Percentiles rank a stretch among this genome's conserved stretches.
Evolutionary conservation across 2,329 filamentous ascomycete species (phyloP).

Genomic region (Falciphora oryzae): DNA sequence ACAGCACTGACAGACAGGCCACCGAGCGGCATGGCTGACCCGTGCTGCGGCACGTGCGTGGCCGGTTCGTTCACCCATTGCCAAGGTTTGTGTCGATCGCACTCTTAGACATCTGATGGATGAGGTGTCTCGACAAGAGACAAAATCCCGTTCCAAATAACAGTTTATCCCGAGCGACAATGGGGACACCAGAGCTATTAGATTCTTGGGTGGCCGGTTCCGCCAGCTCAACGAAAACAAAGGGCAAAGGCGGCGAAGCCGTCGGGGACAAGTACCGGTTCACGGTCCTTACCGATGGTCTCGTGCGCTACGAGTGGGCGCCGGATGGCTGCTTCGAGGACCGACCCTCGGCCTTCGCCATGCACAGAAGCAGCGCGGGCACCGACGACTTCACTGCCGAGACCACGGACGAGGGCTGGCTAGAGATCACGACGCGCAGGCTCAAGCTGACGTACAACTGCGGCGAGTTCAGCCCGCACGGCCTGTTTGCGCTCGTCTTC

Average conservation of each 20-base stretch:
- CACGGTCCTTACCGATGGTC: slow-evolving; percentile 48
- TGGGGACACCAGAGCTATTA: not conserved
- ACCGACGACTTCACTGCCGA: slow-evolving; percentile 41
- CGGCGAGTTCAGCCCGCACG: slow-evolving; percentile 44
- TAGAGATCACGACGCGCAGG: slow-evolving; percentile 50
- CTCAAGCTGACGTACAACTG: slow-evolving; percentile 56
- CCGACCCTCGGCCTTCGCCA: slow-evolving; percentile 55
- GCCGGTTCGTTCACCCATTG: not conserved
- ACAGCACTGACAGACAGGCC: no score
- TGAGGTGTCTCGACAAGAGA: no score
- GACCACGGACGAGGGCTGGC: slow-evolving; percentile 23
- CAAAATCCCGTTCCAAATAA: no score
- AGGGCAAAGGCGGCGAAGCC: slow-evolving; percentile 21
- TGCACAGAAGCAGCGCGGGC: slow-evolving; percentile 35
- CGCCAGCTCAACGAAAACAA: no score
- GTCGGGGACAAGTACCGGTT: slow-evolving; percentile 46
- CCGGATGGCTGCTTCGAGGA: slow-evolving; percentile 56
- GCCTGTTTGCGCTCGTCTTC: slow-evolving; percentile 41
- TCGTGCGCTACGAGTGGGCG: slow-evolving; percentile 58
- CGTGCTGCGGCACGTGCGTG: not conserved
- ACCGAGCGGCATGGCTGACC: not conserved
- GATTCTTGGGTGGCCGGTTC: not conserved
- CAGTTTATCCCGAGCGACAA: not conserved
- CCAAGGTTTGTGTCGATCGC: not conserved
- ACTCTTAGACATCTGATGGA: no score